phyloP scores from a whole-genome alignment of 2,329 filamentous ascomycete species.

The Fusarium xyrophilum region DNA sequence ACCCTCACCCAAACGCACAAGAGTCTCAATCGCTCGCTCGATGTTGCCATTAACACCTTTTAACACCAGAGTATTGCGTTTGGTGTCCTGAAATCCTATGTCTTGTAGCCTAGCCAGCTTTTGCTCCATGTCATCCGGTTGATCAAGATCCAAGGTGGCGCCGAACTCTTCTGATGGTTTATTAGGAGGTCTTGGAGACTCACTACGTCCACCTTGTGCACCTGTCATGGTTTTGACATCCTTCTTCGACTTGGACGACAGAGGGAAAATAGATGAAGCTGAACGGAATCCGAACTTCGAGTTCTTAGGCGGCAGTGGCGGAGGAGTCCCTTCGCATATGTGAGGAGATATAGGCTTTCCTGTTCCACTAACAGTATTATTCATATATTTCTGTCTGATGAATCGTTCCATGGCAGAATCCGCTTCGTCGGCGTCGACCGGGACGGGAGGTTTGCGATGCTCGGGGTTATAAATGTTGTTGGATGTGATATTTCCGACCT shows the following conservation, averaged over 20 bases:
- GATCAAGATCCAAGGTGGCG: constrained; percentile 65
- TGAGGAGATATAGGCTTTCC: constrained; percentile 46
- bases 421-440: constrained; percentile 88
- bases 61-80: constrained; percentile 79
- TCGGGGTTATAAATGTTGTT: constrained; percentile 91
- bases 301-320: constrained; percentile 68
- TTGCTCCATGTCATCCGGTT: constrained; percentile 68
- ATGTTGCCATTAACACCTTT: constrained; percentile 85
- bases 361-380: constrained; percentile 51
- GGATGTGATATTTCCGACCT: constrained; percentile 82
- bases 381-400: constrained; percentile 92
- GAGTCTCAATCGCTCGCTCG: constrained; percentile 82
- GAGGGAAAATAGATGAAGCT: constrained; percentile 71
- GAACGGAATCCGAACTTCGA: constrained; percentile 66
- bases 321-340: constrained; percentile 64
- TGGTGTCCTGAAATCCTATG: constrained; percentile 90
- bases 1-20: constrained; percentile 83
- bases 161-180: constrained; percentile 76
- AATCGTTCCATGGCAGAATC: constrained; percentile 95
- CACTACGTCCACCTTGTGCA: constrained; percentile 40
- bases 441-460: constrained; percentile 81
- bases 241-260: constrained; percentile 67
- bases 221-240: constrained; percentile 48
- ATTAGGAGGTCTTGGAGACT: constrained; percentile 56
- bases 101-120: constrained; percentile 82